These are phyloP conservation scores for Metschnikowia orientalis DNA, from an alignment of 805 yeast genomes.

Conservation along the genomic window DNA sequence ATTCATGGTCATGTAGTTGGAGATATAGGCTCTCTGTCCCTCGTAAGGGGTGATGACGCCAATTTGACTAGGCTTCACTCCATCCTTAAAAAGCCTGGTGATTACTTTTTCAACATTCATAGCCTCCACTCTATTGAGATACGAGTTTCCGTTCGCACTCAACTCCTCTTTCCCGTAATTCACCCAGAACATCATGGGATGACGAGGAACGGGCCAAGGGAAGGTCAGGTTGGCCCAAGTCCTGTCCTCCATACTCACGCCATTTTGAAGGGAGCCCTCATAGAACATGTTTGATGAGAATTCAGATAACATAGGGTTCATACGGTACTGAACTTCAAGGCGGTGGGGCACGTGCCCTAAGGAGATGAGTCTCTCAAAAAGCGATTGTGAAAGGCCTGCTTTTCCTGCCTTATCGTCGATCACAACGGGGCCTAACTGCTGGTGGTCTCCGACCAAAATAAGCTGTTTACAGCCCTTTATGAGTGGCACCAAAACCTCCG, in stretches of 20 bases:
- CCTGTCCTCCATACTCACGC: constrained; percentile 77
- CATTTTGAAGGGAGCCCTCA: constrained; percentile 88
- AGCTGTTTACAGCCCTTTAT: constrained; percentile 88
- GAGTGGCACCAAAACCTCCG: constrained; percentile 84
- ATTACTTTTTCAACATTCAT: constrained; percentile 80
- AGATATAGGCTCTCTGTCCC: constrained; percentile 82
- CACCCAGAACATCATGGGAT: constrained; percentile 97
- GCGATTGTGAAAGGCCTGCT: constrained; percentile 82
- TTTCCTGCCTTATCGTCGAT: constrained; percentile 74
- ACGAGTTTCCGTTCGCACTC: constrained; percentile 75
- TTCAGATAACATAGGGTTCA: constrained; percentile 86
- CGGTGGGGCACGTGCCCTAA: constrained; percentile 83
- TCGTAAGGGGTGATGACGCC: constrained; percentile 95
- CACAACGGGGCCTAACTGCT: constrained; percentile 91
- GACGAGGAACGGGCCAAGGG: constrained; percentile 86
- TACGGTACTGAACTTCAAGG: constrained; percentile 88
- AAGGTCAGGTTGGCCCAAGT: constrained; percentile 50
- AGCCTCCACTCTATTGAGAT: constrained; percentile 82
- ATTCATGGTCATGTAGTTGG: constrained; percentile 71
- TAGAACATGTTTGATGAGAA: constrained; percentile 89
- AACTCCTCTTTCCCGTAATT: constrained; percentile 86
- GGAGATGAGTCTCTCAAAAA: constrained; percentile 79
- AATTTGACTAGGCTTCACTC: constrained; percentile 64
- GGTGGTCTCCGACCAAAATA: constrained; percentile 90
- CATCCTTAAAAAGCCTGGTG: constrained; percentile 68